Conservation (phyloP, 2,329 filamentous ascomycete species). For the Aspergillus sp. region DNA sequence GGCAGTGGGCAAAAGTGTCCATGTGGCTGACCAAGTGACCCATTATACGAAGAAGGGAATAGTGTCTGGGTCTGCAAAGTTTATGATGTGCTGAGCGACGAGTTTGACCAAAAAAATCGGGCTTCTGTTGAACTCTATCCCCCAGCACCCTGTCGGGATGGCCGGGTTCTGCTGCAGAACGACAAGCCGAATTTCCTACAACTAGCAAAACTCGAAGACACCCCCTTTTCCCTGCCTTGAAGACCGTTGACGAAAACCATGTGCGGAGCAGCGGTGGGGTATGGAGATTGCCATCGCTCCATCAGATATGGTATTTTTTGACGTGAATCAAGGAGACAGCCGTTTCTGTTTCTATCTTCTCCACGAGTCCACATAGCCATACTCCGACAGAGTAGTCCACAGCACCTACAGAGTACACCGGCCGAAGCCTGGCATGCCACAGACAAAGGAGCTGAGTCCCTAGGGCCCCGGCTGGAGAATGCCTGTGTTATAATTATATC, state of each 20-base stretch:
- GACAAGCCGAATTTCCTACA: too few relatives aligned
- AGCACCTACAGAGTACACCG: too few relatives aligned
- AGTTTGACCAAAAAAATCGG: too few relatives aligned
- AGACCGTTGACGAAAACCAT: not conserved
- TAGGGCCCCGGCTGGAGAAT: not conserved
- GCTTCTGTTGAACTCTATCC: too few relatives aligned
- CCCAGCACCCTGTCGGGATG: not conserved
- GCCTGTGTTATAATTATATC: too few relatives aligned
- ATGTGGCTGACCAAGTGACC: not conserved
- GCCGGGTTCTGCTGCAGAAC: not conserved
- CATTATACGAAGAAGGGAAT: not conserved
- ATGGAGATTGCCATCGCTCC: slow-evolving; percentile 1
- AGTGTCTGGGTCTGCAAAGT: not conserved
- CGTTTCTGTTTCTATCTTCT: not conserved
- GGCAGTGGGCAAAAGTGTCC: not conserved
- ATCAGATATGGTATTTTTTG: not conserved
- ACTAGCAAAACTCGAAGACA: not conserved
- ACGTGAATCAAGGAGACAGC: slow-evolving; percentile 3
- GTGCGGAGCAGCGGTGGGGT: slow-evolving; percentile 7
- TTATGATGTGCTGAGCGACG: not conserved
- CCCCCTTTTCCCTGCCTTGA: not conserved
- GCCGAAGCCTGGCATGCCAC: too few relatives aligned
- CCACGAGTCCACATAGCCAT: not conserved
- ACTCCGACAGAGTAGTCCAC: too few relatives aligned
- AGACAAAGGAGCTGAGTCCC: not conserved